Evolutionary conservation across 2,329 filamentous ascomycete species (phyloP).

Genomic region (Scedosporium dehoogii): DNA sequence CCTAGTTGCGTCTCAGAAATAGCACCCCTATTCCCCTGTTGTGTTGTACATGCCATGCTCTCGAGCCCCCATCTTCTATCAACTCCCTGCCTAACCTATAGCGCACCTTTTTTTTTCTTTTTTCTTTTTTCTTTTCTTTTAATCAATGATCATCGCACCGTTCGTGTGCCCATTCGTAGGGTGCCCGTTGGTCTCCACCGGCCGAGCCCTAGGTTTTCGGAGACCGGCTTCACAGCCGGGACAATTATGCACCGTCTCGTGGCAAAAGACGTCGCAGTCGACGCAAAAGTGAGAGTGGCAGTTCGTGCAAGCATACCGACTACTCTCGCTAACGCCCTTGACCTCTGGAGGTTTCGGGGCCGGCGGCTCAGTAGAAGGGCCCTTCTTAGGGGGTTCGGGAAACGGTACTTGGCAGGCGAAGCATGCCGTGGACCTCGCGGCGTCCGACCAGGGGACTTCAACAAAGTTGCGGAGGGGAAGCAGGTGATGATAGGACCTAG

Average conservation of each 20-base stretch:
- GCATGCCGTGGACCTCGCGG: conserved; percentile 54
- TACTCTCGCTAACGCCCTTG: conserved; percentile 72
- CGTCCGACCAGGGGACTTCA: conserved; percentile 76
- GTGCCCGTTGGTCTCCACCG: conserved; percentile 19
- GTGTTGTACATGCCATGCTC: not conserved
- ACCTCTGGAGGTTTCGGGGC: conserved; percentile 13
- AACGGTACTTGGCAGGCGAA: conserved; percentile 71
- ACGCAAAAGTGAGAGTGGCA: conserved; percentile 93
- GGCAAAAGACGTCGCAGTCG: conserved; percentile 91
- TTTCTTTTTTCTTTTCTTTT: not conserved
- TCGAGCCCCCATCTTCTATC: not conserved
- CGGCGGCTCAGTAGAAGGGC: not conserved
- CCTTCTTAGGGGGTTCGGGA: conserved; percentile 34
- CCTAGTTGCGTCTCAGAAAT: not conserved
- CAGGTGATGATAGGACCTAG: conserved; percentile 85
- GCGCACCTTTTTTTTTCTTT: not conserved
- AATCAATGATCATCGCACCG: conserved; percentile 36
- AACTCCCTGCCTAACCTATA: not conserved
- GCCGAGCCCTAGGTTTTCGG: conserved; percentile 9
- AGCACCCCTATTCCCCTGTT: not conserved
- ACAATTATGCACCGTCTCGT: conserved; percentile 92
- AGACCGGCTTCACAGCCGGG: conserved; percentile 62
- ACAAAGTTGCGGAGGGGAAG: conserved; percentile 87
- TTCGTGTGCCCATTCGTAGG: conserved; percentile 20
- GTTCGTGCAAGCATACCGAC: conserved; percentile 79